Evolutionary conservation across 495 filamentous ascomycete species (phyloP), one percentile per base, ranked within the genome.

Genomic region (Aspergillus avenaceus): DNA sequence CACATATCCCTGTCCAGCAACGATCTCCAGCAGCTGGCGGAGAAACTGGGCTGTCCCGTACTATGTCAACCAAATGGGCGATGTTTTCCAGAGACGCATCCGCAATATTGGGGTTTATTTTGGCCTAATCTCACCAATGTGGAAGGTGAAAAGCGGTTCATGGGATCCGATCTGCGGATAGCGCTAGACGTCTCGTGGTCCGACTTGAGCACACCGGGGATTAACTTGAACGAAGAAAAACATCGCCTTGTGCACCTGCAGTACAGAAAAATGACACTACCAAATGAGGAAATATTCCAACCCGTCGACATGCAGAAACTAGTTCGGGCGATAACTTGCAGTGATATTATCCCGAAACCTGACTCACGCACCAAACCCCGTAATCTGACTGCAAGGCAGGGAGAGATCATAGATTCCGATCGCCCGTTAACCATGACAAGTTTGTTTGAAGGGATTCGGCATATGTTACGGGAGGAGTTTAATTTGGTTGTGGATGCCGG

Each of bases 11-110:
- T 53, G 1, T 41, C 50, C 12, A 11, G 14, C 11, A 13, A 34
- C 9, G 8, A 25, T 22, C 25, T 56, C 11, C 38, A 45, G 9
- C 23, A n/a, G 7, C 38, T 59, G 2, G 48, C 36, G 6, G 49
- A 55, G 1, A 49, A 41, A 8, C 45, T 59, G 0, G 56, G 56
- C 2, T 59, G 56, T 36, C 44, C 52, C 13, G 52, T 55, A 1
- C 28, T 55, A n/a, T 51, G 44, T 37, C 56, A 55, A 14, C 56
- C 52, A n/a, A 49, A 59, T 29, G 46, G 46, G 1, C 46, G 40
- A 19, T 49, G 25, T 11, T 32, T 59, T 18, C 14, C 41, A 0
- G 56, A 59, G 16, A 36, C 43, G 5, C 52, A 59, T 29, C 52
- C 52, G 12, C 56, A 59, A 26, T 59, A 38, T 23, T 37, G 43